Percentiles rank a stretch among this genome's conserved stretches.
These are phyloP conservation scores for Epicoccum sorghinum DNA, from an alignment of 2,329 filamentous ascomycete species.

Conservation along the genomic window DNA sequence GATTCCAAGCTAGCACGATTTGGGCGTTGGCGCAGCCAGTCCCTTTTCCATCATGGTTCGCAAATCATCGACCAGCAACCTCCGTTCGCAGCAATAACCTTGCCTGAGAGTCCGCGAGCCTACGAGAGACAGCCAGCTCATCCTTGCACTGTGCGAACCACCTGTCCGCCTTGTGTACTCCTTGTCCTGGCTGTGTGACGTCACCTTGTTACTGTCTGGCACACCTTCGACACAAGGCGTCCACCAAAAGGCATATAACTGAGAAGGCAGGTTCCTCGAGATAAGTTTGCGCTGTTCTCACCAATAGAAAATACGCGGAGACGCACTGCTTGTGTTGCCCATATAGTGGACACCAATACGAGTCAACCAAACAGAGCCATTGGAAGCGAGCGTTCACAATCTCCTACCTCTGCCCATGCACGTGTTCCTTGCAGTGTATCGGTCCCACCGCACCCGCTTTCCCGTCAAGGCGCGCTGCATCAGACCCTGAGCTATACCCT, in stretches of 20 bases:
- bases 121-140: slow-evolving; percentile 1
- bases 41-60: background rate
- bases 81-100: background rate
- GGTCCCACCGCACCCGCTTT: background rate
- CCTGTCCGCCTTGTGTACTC: background rate
- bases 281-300: too few relatives aligned
- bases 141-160: background rate
- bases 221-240: background rate
- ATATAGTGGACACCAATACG: too few relatives aligned
- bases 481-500: slow-evolving; percentile 9
- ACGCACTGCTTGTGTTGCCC: background rate
- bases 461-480: slow-evolving; percentile 6
- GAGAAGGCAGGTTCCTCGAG: background rate
- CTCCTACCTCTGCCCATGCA: background rate
- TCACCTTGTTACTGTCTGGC: background rate
- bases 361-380: background rate
- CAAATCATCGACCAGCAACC: background rate
- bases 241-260: background rate
- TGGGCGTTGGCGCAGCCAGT: background rate
- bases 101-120: background rate
- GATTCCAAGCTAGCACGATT: background rate
- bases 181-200: background rate
- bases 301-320: background rate
- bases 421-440: slow-evolving; percentile 5
- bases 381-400: background rate